These are phyloP conservation scores for Exophiala spinifera DNA, from an alignment of 2,329 filamentous ascomycete species.

Conservation along the genomic window DNA sequence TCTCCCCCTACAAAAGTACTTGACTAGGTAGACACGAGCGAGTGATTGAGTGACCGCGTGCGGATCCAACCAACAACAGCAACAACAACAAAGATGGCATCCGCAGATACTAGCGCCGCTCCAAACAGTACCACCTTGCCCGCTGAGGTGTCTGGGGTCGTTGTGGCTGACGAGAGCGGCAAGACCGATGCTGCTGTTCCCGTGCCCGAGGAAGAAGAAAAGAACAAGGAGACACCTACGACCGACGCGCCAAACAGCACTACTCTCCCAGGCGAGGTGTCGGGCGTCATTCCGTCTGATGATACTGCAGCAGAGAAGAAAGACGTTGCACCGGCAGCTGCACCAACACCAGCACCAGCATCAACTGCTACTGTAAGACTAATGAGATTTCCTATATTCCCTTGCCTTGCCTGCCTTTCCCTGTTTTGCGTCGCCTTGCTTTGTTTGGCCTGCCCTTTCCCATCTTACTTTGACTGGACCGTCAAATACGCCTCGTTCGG, in stretches of 20 bases:
- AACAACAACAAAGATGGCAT: conserved; percentile 6
- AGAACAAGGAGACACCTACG: no score
- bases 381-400: conserved; percentile 10
- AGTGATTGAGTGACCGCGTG: no score
- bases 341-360: conserved; percentile 6
- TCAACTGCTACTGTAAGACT: conserved; percentile 19
- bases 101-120: background rate
- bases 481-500: no score
- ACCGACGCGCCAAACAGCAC: conserved; percentile 22
- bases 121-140: conserved; percentile 4
- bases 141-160: conserved; percentile 5
- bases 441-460: no score
- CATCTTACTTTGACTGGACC: no score
- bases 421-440: no score
- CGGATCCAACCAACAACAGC: no score
- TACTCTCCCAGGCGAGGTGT: conserved; percentile 14
- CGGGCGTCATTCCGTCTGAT: conserved; percentile 11
- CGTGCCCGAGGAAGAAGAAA: no score
- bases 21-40: no score
- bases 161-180: background rate
- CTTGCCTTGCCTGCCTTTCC: no score
- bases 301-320: conserved; percentile 2
- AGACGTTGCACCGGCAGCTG: background rate
- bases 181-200: no score
- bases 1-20: no score